These are phyloP conservation scores for Cyamopsis tetragonoloba DNA, from an alignment of 306 rosid genomes.

Conservation along the genomic window DNA sequence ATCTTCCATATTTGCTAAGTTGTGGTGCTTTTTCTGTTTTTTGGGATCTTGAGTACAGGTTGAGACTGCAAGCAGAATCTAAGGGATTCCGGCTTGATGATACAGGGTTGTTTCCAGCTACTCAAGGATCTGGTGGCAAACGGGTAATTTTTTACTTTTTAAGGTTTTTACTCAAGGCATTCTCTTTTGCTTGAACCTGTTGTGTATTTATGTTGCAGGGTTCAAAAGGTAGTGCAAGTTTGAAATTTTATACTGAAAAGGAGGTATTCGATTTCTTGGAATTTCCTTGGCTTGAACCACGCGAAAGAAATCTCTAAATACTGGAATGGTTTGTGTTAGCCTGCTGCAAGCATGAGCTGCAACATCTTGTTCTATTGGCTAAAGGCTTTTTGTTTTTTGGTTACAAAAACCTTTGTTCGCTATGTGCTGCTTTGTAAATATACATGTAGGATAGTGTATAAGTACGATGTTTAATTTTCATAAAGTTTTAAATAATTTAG, in stretches of 20 bases:
- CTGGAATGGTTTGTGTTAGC: not conserved
- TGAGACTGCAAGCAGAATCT: constrained; percentile 82
- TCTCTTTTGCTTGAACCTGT: constrained; percentile 5
- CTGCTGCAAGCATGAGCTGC: not conserved
- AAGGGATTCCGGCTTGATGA: constrained; percentile 92
- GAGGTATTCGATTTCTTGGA: constrained; percentile 84
- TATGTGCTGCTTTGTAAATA: too few relatives aligned
- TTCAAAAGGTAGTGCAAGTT: constrained; percentile 57
- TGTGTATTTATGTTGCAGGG: constrained; percentile 48
- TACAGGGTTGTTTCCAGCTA: constrained; percentile 77
- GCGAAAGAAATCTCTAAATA: constrained; percentile 73
- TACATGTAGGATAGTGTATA: too few relatives aligned
- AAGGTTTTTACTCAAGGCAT: not conserved
- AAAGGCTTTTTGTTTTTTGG: too few relatives aligned
- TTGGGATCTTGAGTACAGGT: constrained; percentile 43
- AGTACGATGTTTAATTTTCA: too few relatives aligned
- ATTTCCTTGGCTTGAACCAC: constrained; percentile 86
- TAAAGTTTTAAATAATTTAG: too few relatives aligned
- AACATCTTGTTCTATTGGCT: not conserved
- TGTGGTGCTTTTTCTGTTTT: not conserved
- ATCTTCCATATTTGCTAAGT: not conserved
- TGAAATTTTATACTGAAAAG: constrained; percentile 70
- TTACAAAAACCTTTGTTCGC: too few relatives aligned
- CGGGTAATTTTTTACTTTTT: constrained; percentile 41
- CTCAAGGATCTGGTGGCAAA: constrained; percentile 60